These are phyloP conservation scores for Allantophomopsis lycopodina DNA, from an alignment of 2,329 filamentous ascomycete genomes.

Conservation along the genomic window DNA sequence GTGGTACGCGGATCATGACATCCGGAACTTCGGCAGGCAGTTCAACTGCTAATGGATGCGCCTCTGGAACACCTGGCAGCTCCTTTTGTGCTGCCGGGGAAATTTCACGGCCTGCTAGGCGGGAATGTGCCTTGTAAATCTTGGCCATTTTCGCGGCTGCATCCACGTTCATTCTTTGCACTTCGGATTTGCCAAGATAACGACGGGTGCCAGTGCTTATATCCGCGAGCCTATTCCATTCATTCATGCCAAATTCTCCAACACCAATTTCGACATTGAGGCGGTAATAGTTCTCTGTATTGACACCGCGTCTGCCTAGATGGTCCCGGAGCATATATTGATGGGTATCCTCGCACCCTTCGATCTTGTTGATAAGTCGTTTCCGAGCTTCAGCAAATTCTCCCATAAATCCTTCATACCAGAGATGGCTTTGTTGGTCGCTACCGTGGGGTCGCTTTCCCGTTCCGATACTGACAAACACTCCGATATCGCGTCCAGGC, in stretches of 20 bases:
- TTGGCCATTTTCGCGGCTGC: slow-evolving; percentile 72
- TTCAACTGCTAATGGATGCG: slow-evolving; percentile 30
- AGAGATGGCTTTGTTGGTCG: slow-evolving; percentile 61
- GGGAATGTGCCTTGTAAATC: slow-evolving; percentile 58
- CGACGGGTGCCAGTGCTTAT: slow-evolving; percentile 85
- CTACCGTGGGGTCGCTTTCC: slow-evolving; percentile 62
- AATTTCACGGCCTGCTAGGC: slow-evolving; percentile 9
- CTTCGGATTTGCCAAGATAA: slow-evolving; percentile 61
- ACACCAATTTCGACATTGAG: slow-evolving; percentile 96
- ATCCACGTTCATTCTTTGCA: slow-evolving; percentile 65
- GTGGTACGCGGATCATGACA: slow-evolving; percentile 8
- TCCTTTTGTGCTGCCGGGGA: slow-evolving; percentile 4
- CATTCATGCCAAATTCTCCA: slow-evolving; percentile 97
- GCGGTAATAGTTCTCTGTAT: slow-evolving; percentile 82
- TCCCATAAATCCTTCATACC: slow-evolving; percentile 90
- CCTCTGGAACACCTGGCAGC: slow-evolving; percentile 21
- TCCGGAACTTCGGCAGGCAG: slow-evolving; percentile 38
- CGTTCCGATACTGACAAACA: slow-evolving; percentile 90
- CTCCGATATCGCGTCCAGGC: slow-evolving; percentile 84
- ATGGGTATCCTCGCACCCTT: slow-evolving; percentile 87
- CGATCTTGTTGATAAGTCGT: slow-evolving; percentile 79
- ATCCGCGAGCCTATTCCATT: slow-evolving; percentile 87
- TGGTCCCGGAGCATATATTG: slow-evolving; percentile 73
- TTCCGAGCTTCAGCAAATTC: slow-evolving; percentile 84
- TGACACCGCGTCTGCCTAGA: slow-evolving; percentile 64